These are phyloP conservation scores for Umbelopsis ramanniana DNA, from an alignment of 192 early-diverging fungal genomes.

Conservation along the genomic window DNA sequence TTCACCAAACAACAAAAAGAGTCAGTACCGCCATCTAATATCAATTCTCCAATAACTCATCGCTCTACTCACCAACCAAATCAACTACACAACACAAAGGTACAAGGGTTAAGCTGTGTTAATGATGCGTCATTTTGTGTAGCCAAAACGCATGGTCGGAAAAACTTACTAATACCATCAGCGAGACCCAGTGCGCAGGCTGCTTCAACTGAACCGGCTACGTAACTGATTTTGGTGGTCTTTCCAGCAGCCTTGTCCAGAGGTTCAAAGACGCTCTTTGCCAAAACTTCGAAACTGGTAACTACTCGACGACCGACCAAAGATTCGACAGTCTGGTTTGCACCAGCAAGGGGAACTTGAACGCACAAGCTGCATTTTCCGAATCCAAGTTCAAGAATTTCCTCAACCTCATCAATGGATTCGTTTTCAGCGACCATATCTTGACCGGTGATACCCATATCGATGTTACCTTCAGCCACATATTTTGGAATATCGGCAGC, in stretches of 20 bases:
- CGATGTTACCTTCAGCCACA: conserved; percentile 94
- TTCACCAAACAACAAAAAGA: conserved; percentile 47
- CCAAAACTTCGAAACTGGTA: conserved; percentile 84
- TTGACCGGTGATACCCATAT: conserved; percentile 96
- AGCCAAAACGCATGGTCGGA: background rate
- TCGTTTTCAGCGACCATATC: conserved; percentile 92
- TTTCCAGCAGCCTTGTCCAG: conserved; percentile 66
- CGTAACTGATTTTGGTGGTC: conserved; percentile 82
- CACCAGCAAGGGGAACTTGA: conserved; percentile 78
- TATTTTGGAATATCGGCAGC: conserved; percentile 97
- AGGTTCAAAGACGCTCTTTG: conserved; percentile 68
- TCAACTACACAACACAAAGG: conserved; percentile 37
- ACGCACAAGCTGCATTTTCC: conserved; percentile 92
- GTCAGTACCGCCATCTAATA: background rate
- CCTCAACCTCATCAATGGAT: conserved; percentile 67
- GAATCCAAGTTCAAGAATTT: conserved; percentile 83
- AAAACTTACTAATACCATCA: conserved; percentile 85
- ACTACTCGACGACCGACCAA: conserved; percentile 94
- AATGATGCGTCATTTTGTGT: conserved; percentile 8
- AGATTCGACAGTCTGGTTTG: conserved; percentile 55
- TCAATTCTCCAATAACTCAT: background rate
- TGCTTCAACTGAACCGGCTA: conserved; percentile 93
- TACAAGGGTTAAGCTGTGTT: background rate
- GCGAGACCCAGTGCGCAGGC: conserved; percentile 96
- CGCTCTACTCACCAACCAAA: conserved; percentile 48